phyloP scores from a whole-genome alignment of 78 protist species.

The slime mould (Dictyostelium discoideum) region dicty_2.7 NC_007089.4:424001-424500 shows the following conservation, averaged over 20 bases:
- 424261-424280: slow-evolving; percentile 98
- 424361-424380: slow-evolving; percentile 95
- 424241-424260: slow-evolving; percentile 91
- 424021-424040: slow-evolving; percentile 99
- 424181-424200: slow-evolving; percentile 92
- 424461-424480: slow-evolving; percentile 93
- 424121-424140: slow-evolving; percentile 92
- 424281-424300: slow-evolving; percentile 98
- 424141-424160: slow-evolving; percentile 88
- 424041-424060: slow-evolving; percentile 94
- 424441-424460: slow-evolving; percentile 94
- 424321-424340: slow-evolving; percentile 98
- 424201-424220: slow-evolving; percentile 85
- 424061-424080: slow-evolving; percentile 96
- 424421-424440: slow-evolving; percentile 97
- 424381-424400: slow-evolving; percentile 89
- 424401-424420: slow-evolving; percentile 97
- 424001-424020: slow-evolving; percentile 83
- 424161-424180: slow-evolving; percentile 89
- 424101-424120: slow-evolving; percentile 95
- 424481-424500: slow-evolving; percentile 89
- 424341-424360: slow-evolving; percentile 99
- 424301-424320: slow-evolving; percentile 89
- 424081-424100: slow-evolving; percentile 98
- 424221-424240: slow-evolving; percentile 90